These are phyloP conservation scores for Crucihimalaya himalaica DNA, from an alignment of 345 rosid species.

Conservation along the genomic window DNA sequence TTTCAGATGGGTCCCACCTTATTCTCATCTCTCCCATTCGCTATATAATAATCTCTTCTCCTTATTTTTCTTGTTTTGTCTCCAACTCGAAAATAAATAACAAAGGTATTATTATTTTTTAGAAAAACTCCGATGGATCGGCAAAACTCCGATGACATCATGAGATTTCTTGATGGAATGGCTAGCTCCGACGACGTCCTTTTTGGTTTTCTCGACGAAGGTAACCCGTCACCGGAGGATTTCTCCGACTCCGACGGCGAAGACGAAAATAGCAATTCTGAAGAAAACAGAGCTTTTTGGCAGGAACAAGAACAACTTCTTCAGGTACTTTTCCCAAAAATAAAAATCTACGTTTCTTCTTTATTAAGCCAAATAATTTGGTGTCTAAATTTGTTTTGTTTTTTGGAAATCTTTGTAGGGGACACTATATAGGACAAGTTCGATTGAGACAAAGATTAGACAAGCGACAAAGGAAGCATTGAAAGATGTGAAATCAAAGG, in stretches of 20 bases:
- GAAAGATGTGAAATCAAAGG: constrained; percentile 41
- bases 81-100: background rate
- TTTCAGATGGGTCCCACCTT: constrained; percentile 36
- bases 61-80: background rate
- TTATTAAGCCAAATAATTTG: background rate
- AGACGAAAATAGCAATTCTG: constrained; percentile 39
- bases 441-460: constrained; percentile 67
- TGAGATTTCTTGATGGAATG: constrained; percentile 53
- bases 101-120: background rate
- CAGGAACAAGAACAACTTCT: constrained; percentile 68
- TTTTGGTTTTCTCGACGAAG: constrained; percentile 60
- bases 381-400: background rate
- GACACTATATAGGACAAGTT: constrained; percentile 59
- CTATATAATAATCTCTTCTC: constrained; percentile 15
- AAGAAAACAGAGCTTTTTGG: constrained; percentile 69
- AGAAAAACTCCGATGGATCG: constrained; percentile 28
- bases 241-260: constrained; percentile 28
- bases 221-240: constrained; percentile 34
- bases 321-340: constrained; percentile 47
- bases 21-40: background rate
- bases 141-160: constrained; percentile 51
- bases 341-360: background rate
- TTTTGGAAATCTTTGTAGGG: constrained; percentile 46
- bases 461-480: constrained; percentile 63
- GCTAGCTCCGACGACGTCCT: constrained; percentile 59